Conservation (phyloP, 768 basidiomycete genomes). For the Goffeauzyma gilvescens region DNA sequence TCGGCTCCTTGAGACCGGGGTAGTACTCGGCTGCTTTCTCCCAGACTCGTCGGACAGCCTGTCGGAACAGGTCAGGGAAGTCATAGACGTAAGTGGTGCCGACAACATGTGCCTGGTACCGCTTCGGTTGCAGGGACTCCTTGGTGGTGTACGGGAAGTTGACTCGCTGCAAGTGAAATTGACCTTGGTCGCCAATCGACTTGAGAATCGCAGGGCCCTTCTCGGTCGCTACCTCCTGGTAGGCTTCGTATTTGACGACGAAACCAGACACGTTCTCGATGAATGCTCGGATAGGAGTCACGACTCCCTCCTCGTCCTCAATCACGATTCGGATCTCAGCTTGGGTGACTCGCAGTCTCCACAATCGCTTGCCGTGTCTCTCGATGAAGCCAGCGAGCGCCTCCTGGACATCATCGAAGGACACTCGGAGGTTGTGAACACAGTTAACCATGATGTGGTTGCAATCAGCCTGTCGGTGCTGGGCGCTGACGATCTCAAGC, state of each 20-base stretch:
- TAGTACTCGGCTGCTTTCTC: slow-evolving; percentile 41
- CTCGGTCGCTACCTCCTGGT: slow-evolving; percentile 93
- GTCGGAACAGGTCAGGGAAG: slow-evolving; percentile 97
- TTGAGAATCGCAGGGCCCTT: slow-evolving; percentile 88
- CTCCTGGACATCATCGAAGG: slow-evolving; percentile 87
- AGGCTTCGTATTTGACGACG: slow-evolving; percentile 93
- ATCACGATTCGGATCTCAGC: slow-evolving; percentile 90
- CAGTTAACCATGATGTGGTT: slow-evolving; percentile 99
- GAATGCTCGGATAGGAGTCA: slow-evolving; percentile 86
- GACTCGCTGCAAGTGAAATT: slow-evolving; percentile 86
- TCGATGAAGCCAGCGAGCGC: slow-evolving; percentile 99
- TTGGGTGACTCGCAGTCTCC: slow-evolving; percentile 93
- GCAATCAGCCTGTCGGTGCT: slow-evolving; percentile 81
- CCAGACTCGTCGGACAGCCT: slow-evolving; percentile 90
- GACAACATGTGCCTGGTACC: slow-evolving; percentile 93
- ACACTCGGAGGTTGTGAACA: slow-evolving; percentile 84
- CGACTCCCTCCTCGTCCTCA: slow-evolving; percentile 85
- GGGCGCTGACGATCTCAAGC: slow-evolving; percentile 75
- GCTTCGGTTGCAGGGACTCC: slow-evolving; percentile 93
- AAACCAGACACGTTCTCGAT: slow-evolving; percentile 99
- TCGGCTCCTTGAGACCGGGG: slow-evolving; percentile 52
- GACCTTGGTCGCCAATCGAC: slow-evolving; percentile 94
- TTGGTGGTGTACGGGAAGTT: slow-evolving; percentile 87
- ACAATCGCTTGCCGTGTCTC: slow-evolving; percentile 90
- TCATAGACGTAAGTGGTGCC: slow-evolving; percentile 98